Evolutionary conservation across 2,329 filamentous ascomycete species (phyloP), one percentile per base, ranked within the genome.

Genomic region (Amesomyces nigricolor): DNA sequence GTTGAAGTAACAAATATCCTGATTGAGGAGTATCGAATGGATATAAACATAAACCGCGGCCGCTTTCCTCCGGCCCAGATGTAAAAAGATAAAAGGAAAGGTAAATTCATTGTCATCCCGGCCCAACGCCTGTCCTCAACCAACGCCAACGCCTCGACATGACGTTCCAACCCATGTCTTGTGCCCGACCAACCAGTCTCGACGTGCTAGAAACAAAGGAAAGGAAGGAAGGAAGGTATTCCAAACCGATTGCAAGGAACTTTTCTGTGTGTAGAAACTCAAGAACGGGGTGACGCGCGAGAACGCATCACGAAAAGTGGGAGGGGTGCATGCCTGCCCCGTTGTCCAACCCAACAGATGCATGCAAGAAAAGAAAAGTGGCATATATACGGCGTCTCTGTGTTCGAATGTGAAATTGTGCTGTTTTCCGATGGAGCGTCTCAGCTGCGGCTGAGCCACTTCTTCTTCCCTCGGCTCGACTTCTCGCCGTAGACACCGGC

Each of bases 401-500:
- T 22, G 16, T 22, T 14, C 19, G 19, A 11, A n/a, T 46, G 26
- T 8, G 43, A 38, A n/a, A 37, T 17, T 44, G 47, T 40, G 42
- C 9, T 42, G 40, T 29, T 8, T 9, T 47, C 38, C n/a, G 8
- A 19, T 43, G 3, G 37, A 10, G 9, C 40, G 14, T 2, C 16
- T 71, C 64, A 78, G 56, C 74, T 77, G 63, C 76, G 69, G 47
- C 77, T 72, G 17, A 68, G 68, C 75, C 77, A 79, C 66, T 72
- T 77, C 71, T 74, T 78, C 66, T 74, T 75, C 48, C 71, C 64
- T 73, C 74, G 64, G 73, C 73, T 37, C 71, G 67, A 26, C 64
- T 73, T 75, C 57, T 64, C 69, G 13, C 67, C 63, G 54, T 70
- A 71, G 6, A 65, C 66, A 43, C 61, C 64, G 17, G 65, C 65